Evolutionary conservation across 2,329 filamentous ascomycete genomes (phyloP), one percentile per base, ranked within the genome.

Genomic region (Metarhizium robertsii): DNA sequence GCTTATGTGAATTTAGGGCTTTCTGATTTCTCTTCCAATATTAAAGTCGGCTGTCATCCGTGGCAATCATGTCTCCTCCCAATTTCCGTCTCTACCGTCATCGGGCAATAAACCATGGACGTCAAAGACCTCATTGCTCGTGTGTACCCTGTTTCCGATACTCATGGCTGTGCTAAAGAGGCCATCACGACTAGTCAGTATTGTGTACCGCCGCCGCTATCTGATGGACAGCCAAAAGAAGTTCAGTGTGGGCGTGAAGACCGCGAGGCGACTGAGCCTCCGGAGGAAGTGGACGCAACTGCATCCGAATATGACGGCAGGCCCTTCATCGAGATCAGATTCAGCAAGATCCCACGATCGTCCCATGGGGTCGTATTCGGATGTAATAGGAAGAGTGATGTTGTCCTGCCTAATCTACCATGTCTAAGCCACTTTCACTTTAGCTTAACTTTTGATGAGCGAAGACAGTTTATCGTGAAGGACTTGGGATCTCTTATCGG

Each of bases 291-390:
- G n/a, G 18, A n/a, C 25, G 16, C 7, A 20, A 18, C 1, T 34
- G n/a, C 34, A 36, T 20, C 20, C 20, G 2, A 20, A 20, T 29
- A 16, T 18, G 43, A 40, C 18, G 38, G 11, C 52, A 14, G 0
- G 18, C 46, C 29, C 20, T 54, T 13, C 36, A 34, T 64, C 4
- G 51, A 55, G 47, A 14, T 63, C 47, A 58, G 13, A 36, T 59
- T 62, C 43, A 57, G 57, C 52, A 53, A 60, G 3, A 29, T 55
- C 18, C 61, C 59, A 34, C 45, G 52, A 47, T 60, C 59, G 3
- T n/a, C 43, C 1, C 40, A 48, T 6, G 60, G 61, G 11, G 7
- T 62, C 18, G 16, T 61, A 29, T 61, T 62, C 30, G 60, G 61
- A 16, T 56, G 38, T 4, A 42, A 53, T 20, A 29, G 16, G 13